Evolutionary conservation across 2,329 filamentous ascomycete species (phyloP), one percentile per base, ranked within the genome.

Genomic region (Arachnomyces sp.): DNA sequence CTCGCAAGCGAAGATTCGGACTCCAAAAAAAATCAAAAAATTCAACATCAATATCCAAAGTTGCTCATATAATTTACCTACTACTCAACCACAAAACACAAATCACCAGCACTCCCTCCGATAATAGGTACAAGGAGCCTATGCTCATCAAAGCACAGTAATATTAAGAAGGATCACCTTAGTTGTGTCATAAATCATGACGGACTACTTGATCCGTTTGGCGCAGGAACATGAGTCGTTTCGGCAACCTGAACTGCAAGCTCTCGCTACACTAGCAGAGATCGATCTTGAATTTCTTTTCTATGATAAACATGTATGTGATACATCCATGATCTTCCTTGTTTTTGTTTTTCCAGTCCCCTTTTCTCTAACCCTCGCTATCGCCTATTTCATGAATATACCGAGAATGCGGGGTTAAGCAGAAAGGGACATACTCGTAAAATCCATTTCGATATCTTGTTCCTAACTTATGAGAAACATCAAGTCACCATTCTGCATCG

Each of bases 221-320:
- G 84, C 82, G 33, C 92, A 96, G 63, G 73, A 77, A 43, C 89
- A 96, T 61, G 87, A 95, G 68, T 83, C 78, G n/a, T 98, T 98
- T 60, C 83, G 90, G 30, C 72, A 80, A 41, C 78, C 89, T 3
- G 92, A 98, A 63, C 75, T 95, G 11, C 70, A 90, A 55, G 81
- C 92, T 16, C 70, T 98, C 14, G 88, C 87, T 3, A 68, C 78
- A 7, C 60, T 90, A 4, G 75, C 80, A 41, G 72, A 72, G 7
- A 68, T 92, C 28, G 64, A 82, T 16, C 58, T 95, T 38, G 73
- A 85, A 50, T 74, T 95, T 44, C 52, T 90, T n/a, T 75, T 72
- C 6, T 95, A 96, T 61, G 75, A 74, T 45, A 67, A 80, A 46
- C 74, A 80, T 62, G 88, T 93, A 75, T 61, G 82, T 61, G 13